Base-by-base conservation (phyloP, 176 grass and related monocot genomes). In the Panicum miliaceum region DNA sequence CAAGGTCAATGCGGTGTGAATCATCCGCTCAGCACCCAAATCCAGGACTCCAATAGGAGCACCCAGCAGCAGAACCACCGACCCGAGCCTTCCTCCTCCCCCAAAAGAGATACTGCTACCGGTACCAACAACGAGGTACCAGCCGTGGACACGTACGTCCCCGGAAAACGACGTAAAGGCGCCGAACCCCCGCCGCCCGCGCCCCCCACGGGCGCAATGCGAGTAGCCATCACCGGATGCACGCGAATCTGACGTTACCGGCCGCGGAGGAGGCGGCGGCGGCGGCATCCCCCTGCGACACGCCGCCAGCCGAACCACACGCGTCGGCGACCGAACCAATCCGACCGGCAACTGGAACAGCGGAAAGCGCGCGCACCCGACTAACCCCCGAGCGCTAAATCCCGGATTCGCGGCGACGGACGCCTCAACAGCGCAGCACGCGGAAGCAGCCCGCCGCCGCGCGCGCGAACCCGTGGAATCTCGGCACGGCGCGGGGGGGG, bases 81-180 rank as follows among this genome's bases (percentile, higher is more conserved):
- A 53, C 73, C 58, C 12, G 12, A 40, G 13, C 26, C 25, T 77
- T 77, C 27, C 23, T 54, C 38, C n/a, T 26, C 1, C 29, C 18
- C 23, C 53, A 88, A 77, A 81, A 67, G 71, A 25, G 32, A 19
- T 16, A 19, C 20, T 42, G 3, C 14, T 13, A 16, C 51, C 14
- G 67, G 40, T 27, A 56, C 13, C 79, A 83, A 27, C 59, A 64
- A 56, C 4, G 12, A n/a, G 73, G 80, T 76, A 69, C 23, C 58
- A 76, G 68, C 54, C 76, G 20, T 53, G 51, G 42, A 83, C 52
- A 87, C 81, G 69, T 80, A 74, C 65, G 60, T 59, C 57, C 40
- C 59, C 23, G 34, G 84, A 90, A 80, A 90, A 76, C 52, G 84
- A 90, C 85, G 81, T 87, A 80, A 87, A 79, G 68, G 50, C 41